Evolutionary conservation across 2,329 filamentous ascomycete species (phyloP), one percentile per base, ranked within the genome.

Genomic region (Ceratocystis diversiconidia): DNA sequence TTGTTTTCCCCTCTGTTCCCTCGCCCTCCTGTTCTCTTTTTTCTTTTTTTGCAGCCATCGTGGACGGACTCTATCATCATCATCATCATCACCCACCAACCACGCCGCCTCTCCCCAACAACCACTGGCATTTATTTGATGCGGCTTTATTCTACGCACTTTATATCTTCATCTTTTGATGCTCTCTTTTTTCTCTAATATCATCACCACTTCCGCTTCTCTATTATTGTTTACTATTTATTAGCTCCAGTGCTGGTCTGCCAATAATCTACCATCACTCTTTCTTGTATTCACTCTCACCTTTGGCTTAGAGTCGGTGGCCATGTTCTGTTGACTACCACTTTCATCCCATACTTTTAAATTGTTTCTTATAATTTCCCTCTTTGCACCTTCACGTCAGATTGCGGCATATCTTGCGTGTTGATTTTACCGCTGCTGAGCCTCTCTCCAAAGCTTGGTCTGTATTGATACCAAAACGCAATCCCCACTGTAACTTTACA

Each of bases 181-280:
- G 61, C 61, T 62, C 28, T 57, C 52, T 30, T 32, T 57, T 3
- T 57, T 57, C 52, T 57, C 25, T 57, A 57, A 57, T 57, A 57
- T 57, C 30, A 25, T 57, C 52, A 57, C 15, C 52, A 57, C 22
- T 57, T 57, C 52, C 28, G 52, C 28, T 50, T 62, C 43, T 62
- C 61, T n/a, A 62, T 48, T 62, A 62, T 62, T 50, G 15, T 32
- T 62, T 62, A 62, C 61, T 62, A 22, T 48, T 62, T n/a, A 22
- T 17, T 22, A 41, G 60, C 32, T 28, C 44, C 5, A n/a, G 19
- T 46, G 22, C n/a, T 30, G 22, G 22, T 57, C 28, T 30, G 4
- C 52, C 22, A 30, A 28, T 15, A 7, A 7, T 15, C 25, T 30
- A 12, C 28, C 25, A 17, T 25, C 22, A 28, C 22, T 57, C 28